A percentile compares a stretch with the other conserved stretches of the same genome.
These are phyloP conservation scores for Pelagomonas calceolata DNA, from an alignment of 108 stramenopile genomes.

Conservation along the genomic window DNA sequence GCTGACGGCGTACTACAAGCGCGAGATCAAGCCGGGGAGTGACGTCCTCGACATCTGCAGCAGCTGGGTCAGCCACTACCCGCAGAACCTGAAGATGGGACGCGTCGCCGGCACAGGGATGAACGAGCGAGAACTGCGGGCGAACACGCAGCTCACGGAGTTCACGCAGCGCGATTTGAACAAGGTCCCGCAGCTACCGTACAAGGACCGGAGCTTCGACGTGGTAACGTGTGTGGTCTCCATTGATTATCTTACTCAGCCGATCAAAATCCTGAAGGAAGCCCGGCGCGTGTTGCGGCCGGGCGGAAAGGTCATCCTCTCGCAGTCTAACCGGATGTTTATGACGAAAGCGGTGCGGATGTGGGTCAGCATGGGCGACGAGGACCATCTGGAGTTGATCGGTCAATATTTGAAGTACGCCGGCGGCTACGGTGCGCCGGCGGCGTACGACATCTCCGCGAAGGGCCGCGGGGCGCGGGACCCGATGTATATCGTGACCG, in stretches of 20 bases:
- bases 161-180: conserved; percentile 75
- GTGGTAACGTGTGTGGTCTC: conserved; percentile 85
- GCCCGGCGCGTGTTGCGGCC: conserved; percentile 72
- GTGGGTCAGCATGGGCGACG: conserved; percentile 84
- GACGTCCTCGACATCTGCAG: conserved; percentile 86
- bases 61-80: conserved; percentile 80
- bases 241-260: conserved; percentile 80
- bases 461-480: conserved; percentile 45
- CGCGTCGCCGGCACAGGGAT: conserved; percentile 74
- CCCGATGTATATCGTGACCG: conserved; percentile 55
- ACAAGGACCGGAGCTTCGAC: conserved; percentile 65
- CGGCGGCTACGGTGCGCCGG: conserved; percentile 39
- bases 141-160: conserved; percentile 83
- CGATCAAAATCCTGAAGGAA: conserved; percentile 71
- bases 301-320: conserved; percentile 80
- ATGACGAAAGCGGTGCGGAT: conserved; percentile 81
- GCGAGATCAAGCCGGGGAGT: conserved; percentile 51
- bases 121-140: conserved; percentile 65
- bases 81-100: conserved; percentile 37
- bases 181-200: conserved; percentile 53
- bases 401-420: conserved; percentile 70
- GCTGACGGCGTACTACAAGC: conserved; percentile 76
- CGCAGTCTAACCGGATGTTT: conserved; percentile 82
- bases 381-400: conserved; percentile 78
- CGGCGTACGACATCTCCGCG: conserved; percentile 67